phyloP scores from a whole-genome alignment of 208 protist genomes.

The Blechomonas ayalai region DNA sequence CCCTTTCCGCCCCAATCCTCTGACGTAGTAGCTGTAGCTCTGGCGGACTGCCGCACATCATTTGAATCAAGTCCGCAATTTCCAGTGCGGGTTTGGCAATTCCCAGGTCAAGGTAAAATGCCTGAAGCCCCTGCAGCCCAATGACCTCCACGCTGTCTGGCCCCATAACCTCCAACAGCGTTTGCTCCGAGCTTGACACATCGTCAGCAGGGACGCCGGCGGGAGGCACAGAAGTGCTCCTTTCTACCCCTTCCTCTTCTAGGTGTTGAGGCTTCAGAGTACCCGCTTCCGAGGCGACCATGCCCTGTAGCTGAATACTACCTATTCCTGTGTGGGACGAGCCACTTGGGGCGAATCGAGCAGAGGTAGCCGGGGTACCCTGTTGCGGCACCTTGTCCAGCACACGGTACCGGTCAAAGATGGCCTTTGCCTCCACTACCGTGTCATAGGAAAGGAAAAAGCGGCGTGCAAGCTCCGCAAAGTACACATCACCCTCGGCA shows the following conservation, averaged over 20 bases:
- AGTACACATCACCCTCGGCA: constrained; percentile 7
- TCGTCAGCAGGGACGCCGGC: background rate
- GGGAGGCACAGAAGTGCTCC: background rate
- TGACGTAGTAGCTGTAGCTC: constrained; percentile 12
- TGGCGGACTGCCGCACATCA: constrained; percentile 14
- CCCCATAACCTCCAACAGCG: background rate
- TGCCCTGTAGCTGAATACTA: background rate
- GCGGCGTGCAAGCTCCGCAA: constrained; percentile 14
- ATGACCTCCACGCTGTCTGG: constrained; percentile 11
- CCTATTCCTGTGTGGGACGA: too few relatives aligned
- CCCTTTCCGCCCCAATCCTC: constrained; percentile 2
- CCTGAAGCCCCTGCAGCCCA: constrained; percentile 30
- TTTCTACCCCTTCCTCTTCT: background rate
- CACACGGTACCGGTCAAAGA: constrained; percentile 17
- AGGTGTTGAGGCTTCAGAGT: background rate
- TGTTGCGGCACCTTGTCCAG: constrained; percentile 7
- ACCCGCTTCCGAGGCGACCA: background rate
- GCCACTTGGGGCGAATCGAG: too few relatives aligned
- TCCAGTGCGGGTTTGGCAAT: constrained; percentile 33
- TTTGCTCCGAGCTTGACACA: constrained; percentile 1
- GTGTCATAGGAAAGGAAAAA: constrained; percentile 20
- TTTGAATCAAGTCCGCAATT: constrained; percentile 37
- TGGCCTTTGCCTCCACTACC: constrained; percentile 14
- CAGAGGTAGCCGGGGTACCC: too few relatives aligned
- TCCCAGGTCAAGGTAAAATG: constrained; percentile 34